phyloP scores from a whole-genome alignment of 139 green algal genomes.

The Coelastrella sp. region DNA sequence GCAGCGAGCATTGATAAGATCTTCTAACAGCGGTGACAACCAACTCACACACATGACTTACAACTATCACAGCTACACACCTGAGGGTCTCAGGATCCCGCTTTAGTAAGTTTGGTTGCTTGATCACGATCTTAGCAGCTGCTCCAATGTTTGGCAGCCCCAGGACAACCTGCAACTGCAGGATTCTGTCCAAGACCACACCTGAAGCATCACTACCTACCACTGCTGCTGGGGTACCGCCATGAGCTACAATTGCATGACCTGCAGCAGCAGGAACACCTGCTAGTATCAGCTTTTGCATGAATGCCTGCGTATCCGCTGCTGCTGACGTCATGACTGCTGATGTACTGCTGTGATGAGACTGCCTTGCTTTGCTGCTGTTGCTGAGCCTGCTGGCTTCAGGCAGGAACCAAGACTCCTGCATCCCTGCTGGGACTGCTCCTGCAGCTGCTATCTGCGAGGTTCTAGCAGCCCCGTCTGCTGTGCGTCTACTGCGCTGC shows the following conservation, averaged over 20 bases:
- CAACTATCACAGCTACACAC: neutral
- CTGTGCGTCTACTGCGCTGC: neutral
- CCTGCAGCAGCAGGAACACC: conserved; percentile 1
- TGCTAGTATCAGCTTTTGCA: conserved; percentile 15
- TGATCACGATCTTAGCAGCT: neutral
- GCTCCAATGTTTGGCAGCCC: conserved; percentile 17
- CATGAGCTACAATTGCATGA: neutral
- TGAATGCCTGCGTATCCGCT: neutral
- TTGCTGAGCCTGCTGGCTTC: neutral
- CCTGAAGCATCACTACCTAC: neutral
- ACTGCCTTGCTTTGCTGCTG: neutral
- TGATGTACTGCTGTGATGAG: neutral
- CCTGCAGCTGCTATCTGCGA: neutral
- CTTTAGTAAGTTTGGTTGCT: conserved; percentile 27
- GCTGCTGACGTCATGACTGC: neutral
- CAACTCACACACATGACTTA: neutral
- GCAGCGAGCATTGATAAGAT: too few species aligned
- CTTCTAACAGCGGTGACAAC: too few species aligned
- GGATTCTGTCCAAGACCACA: neutral
- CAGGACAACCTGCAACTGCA: conserved; percentile 16
- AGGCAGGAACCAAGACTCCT: too few species aligned
- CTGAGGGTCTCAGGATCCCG: conserved; percentile 6
- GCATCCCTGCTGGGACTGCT: neutral
- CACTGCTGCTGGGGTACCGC: neutral
- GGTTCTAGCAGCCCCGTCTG: too few species aligned